A percentile compares a stretch with the other conserved stretches of the same genome.
phyloP scores from a whole-genome alignment of 441 rosid genomes.

The Bocquillonia castaneifolia region DNA sequence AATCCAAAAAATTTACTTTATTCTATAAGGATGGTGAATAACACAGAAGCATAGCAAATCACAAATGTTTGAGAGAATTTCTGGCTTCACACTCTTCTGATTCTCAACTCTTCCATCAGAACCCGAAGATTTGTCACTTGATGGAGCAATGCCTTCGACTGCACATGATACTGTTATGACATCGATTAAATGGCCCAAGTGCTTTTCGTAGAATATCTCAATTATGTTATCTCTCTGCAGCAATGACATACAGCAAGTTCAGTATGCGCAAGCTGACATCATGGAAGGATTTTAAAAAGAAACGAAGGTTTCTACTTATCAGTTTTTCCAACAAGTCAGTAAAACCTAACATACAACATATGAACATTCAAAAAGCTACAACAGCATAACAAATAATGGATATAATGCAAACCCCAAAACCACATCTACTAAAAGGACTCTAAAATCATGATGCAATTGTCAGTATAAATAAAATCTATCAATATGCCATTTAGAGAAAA shows the following conservation, averaged over 20 bases:
- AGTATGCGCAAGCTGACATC: not conserved
- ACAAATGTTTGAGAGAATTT: conserved; percentile 83
- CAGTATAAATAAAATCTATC: not conserved
- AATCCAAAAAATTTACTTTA: conserved; percentile 53
- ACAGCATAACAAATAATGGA: not conserved
- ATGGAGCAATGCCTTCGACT: conserved; percentile 31
- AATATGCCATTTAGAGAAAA: not conserved
- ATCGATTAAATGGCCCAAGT: conserved; percentile 83
- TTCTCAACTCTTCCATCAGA: conserved; percentile 42
- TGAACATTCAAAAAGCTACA: not conserved
- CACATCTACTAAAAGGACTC: not conserved
- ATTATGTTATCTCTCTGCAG: conserved; percentile 82
- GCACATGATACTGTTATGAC: conserved; percentile 79
- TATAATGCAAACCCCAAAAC: not conserved
- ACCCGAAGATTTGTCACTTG: conserved; percentile 42
- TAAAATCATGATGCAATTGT: not conserved
- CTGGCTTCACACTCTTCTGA: conserved; percentile 61
- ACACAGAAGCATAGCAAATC: conserved; percentile 96
- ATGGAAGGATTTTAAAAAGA: not conserved
- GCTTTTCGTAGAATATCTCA: conserved; percentile 96
- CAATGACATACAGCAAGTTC: conserved; percentile 9
- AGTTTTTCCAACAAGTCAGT: not conserved
- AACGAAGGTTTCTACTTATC: not conserved
- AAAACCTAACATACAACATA: not conserved
- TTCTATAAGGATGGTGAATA: conserved; percentile 88